Base-by-base conservation (phyloP, 495 filamentous ascomycete species). In the Trichoderma parareesei region DNA sequence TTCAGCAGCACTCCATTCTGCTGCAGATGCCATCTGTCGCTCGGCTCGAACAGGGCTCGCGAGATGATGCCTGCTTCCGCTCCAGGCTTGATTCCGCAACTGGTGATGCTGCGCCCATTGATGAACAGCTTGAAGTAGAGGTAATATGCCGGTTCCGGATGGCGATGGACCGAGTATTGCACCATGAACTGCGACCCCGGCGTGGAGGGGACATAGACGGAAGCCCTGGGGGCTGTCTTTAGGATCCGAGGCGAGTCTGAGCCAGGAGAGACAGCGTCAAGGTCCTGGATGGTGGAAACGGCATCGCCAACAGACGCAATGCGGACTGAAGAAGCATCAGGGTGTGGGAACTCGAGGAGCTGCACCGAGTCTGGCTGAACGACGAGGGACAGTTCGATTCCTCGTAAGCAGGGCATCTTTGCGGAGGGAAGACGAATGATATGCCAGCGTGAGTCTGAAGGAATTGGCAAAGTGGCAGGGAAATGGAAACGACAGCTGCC, bases 41-140 rank as follows among this genome's bases (percentile, higher is more conserved):
- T 53, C 33, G 82, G 79, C 35, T 77, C 72, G 68, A 77, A 83
- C 7, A 82, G 72, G 7, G 76, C 77, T 63, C 73, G 72, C 62
- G 72, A 71, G 41, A 82, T 71, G 14, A 71, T 74, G 18, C 81
- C 81, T 2, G 63, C 55, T 0, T 67, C 67, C 3, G 46, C 64
- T 11, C 46, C 59, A 5, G 73, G 63, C 64, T 81, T 75, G 18
- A 78, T 74, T 2, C 82, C 81, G 79, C 80, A 84, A 2, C 74
- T 73, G 2, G 77, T 69, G 35, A 79, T 74, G 44, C 75, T 71
- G 10, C 75, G 72, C 18, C 75, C 78, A 67, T 84, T 82, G 61
- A 84, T 78, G 68, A 72, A 77, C 62, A 84, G 71, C 66, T 79
- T 81, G 70, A 83, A 83, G 73, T 78, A 78, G 38, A 81, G 67